Base-by-base conservation (phyloP, 2,329 filamentous ascomycete genomes). In the Aplosporella prunicola region DNA sequence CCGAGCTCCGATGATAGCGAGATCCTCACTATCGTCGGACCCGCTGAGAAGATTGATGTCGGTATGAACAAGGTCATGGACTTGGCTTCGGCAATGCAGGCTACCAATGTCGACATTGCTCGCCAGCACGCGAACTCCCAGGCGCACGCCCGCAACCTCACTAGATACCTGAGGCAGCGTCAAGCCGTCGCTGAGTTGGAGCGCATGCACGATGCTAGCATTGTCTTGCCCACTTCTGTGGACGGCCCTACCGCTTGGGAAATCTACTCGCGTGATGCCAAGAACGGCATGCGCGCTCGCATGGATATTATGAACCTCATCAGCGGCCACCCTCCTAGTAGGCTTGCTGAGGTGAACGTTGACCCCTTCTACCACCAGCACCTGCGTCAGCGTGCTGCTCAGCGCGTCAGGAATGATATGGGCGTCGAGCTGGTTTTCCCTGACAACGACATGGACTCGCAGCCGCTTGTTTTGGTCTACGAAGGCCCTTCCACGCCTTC, bases 21-120 rank as follows among this genome's bases (percentile, higher is more conserved):
- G 51, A 78, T 77, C 27, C 74, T 96, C 31, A 89, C 85, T 20
- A 76, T 98, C 45, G 78, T 93, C 45, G 91, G 91, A 3, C 86
- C 82, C 13, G 64, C 78, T 6, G 75, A 82, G 45, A 76, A 76
- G 50, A 76, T 96, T 39, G 71, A 82, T 44, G 69, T 69, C 45
- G 91, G 82, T 51, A 68, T 87, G 31, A 82, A 93, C 55, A 82
- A 78, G 58, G 84, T 88, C 32, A 86, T 93, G 71, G 83, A 93
- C 48, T 71, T 95, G 39, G 88, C 89, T 32, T 82, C 83, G 51
- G 80, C 77, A 56, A 89, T 95, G 78, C 80, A 86, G 52, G 82
- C 80, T 68, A 78, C 81, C 25, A 83, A 79, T 55, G 77, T 93
- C 45, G 88, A 95, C 53, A 75, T 93, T 48, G 78, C 81, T 20